A percentile compares a stretch with the other conserved stretches of the same genome.
phyloP scores from a whole-genome alignment of 129 eudicot genomes.

The Deinandra increscens region DNA sequence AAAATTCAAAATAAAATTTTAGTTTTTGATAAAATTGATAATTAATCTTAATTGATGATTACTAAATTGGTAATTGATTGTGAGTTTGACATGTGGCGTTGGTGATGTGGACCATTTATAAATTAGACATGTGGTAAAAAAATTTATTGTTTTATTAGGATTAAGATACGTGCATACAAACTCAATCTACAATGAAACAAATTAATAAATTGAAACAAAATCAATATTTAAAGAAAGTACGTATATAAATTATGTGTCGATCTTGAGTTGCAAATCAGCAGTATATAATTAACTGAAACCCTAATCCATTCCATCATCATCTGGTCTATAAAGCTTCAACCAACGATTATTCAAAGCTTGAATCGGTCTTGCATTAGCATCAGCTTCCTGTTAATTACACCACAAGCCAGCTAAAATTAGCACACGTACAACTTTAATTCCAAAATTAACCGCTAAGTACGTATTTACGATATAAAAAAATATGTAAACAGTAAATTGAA shows the following conservation, averaged over 20 bases:
- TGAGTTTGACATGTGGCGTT: too few species aligned
- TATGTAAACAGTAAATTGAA: too few species aligned
- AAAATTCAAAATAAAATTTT: too few species aligned
- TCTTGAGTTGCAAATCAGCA: not conserved
- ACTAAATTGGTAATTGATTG: too few species aligned
- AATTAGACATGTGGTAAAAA: too few species aligned
- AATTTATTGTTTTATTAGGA: too few species aligned
- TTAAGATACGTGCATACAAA: not conserved
- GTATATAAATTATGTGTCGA: not conserved
- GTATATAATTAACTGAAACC: not conserved
- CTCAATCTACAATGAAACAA: not conserved
- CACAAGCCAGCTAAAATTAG: not conserved
- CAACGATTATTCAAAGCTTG: not conserved
- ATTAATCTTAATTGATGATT: too few species aligned
- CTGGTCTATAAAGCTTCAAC: not conserved
- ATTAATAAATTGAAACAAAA: not conserved
- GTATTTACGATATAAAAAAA: not conserved
- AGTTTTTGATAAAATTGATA: too few species aligned
- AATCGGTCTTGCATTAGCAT: not conserved
- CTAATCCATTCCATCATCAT: not conserved
- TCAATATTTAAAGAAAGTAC: not conserved
- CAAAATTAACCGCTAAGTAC: not conserved
- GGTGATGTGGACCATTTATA: too few species aligned
- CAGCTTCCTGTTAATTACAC: slow-evolving; percentile 18
- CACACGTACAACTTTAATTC: not conserved